These are phyloP conservation scores for Scheffersomyces titani DNA, from an alignment of 1,139 yeast species.

Conservation along the genomic window DNA sequence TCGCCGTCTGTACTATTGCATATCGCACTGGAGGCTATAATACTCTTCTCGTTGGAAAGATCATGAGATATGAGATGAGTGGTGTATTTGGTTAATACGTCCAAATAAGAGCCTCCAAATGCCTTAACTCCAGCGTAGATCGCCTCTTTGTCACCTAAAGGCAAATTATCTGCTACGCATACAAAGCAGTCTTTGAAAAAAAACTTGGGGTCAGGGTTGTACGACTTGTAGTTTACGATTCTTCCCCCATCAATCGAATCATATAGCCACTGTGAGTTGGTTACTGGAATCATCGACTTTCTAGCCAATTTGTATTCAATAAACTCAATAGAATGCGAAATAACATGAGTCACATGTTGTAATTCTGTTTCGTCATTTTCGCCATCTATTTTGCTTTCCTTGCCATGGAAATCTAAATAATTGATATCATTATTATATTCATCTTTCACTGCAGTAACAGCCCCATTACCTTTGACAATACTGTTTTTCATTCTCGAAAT, in stretches of 20 bases:
- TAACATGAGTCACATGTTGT: conserved; percentile 48
- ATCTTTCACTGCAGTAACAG: conserved; percentile 23
- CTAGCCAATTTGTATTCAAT: conserved; percentile 54
- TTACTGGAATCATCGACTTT: conserved; percentile 66
- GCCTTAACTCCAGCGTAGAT: conserved; percentile 67
- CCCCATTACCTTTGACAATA: conserved; percentile 18
- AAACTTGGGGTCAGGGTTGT: conserved; percentile 69
- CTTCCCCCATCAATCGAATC: conserved; percentile 48
- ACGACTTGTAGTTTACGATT: conserved; percentile 51
- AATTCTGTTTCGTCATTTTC: conserved; percentile 1
- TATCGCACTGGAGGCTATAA: conserved; percentile 41
- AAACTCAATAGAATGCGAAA: conserved; percentile 56
- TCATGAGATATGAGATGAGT: conserved; percentile 74
- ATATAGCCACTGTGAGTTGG: conserved; percentile 63
- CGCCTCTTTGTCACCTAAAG: conserved; percentile 62
- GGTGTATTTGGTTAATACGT: conserved; percentile 65
- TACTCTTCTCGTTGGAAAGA: conserved; percentile 50
- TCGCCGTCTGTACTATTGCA: conserved; percentile 28
- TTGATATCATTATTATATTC: conserved; percentile 25
- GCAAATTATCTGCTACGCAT: conserved; percentile 59
- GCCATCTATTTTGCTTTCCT: conserved; percentile 7
- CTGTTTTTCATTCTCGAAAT: not conserved
- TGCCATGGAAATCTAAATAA: conserved; percentile 17
- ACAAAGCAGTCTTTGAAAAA: conserved; percentile 64
- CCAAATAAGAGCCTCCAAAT: conserved; percentile 73